Percentiles rank a stretch among this genome's conserved stretches.
These are phyloP conservation scores for Geoglossum cookeanum DNA, from an alignment of 2,329 filamentous ascomycete genomes.

Conservation along the genomic window DNA sequence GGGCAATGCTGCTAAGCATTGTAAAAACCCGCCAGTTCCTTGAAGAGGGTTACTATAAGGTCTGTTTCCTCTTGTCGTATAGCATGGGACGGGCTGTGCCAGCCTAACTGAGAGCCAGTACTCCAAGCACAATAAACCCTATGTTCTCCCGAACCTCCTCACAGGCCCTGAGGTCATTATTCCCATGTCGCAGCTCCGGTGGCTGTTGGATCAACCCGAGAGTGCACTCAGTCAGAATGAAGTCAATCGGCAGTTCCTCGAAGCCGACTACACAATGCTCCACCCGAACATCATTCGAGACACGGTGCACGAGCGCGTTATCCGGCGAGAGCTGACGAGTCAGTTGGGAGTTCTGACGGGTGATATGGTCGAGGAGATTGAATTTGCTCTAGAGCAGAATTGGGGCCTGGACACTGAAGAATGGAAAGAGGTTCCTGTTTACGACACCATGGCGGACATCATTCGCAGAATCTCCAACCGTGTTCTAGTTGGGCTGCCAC, in stretches of 20 bases:
- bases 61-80: neutral
- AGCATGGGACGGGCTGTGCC: no score
- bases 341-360: constrained; percentile 21
- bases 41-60: neutral
- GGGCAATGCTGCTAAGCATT: neutral
- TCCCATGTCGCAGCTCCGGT: constrained; percentile 18
- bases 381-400: constrained; percentile 15
- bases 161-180: constrained; percentile 16
- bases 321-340: constrained; percentile 23
- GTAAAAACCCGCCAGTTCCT: neutral
- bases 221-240: constrained; percentile 18
- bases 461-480: constrained; percentile 24
- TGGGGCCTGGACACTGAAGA: constrained; percentile 20
- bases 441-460: constrained; percentile 19
- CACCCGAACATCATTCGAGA: constrained; percentile 18
- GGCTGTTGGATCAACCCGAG: constrained; percentile 26
- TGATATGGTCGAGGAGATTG: constrained; percentile 21
- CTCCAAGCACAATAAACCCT: constrained; percentile 13
- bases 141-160: constrained; percentile 14
- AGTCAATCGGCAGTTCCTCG: constrained; percentile 21
- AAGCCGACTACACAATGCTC: constrained; percentile 22
- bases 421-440: constrained; percentile 20
- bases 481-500: constrained; percentile 25
- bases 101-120: constrained; percentile 7
- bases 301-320: constrained; percentile 23